Evolutionary conservation across 2,329 filamentous ascomycete species (phyloP).

Genomic region (Botrytis galanthina): DNA sequence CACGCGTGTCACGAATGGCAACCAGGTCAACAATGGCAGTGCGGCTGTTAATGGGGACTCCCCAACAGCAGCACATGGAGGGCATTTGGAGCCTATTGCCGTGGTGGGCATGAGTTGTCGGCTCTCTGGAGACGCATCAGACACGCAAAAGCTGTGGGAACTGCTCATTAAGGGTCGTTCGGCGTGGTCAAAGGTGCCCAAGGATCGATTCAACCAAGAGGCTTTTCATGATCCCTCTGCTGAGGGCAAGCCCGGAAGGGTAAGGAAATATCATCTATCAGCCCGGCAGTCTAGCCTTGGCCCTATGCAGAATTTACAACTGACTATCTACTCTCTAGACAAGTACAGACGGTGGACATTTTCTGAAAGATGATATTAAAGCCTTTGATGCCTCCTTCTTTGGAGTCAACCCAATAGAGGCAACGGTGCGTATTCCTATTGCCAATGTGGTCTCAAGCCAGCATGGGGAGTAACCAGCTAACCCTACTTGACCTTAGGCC

Average conservation of each 20-base stretch:
- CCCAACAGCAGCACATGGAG: background rate
- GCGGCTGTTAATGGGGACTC: background rate
- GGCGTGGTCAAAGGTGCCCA: constrained; percentile 12
- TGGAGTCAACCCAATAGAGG: constrained; percentile 22
- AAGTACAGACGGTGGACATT: constrained; percentile 22
- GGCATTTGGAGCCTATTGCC: background rate
- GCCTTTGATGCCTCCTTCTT: constrained; percentile 28
- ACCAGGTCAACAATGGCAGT: background rate
- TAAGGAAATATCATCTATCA: background rate
- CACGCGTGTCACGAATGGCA: background rate
- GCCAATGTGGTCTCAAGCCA: too few species aligned
- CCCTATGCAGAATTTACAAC: too few species aligned
- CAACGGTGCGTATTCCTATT: background rate
- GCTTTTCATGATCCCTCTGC: constrained; percentile 19
- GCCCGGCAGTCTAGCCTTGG: too few species aligned
- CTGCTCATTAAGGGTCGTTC: constrained; percentile 19
- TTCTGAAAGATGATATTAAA: constrained; percentile 24
- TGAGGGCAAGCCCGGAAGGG: background rate
- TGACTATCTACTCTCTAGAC: too few species aligned
- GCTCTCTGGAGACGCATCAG: constrained; percentile 33
- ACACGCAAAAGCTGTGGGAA: constrained; percentile 12
- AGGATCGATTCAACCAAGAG: constrained; percentile 23
- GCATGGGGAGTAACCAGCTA: too few species aligned
- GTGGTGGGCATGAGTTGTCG: constrained; percentile 32
- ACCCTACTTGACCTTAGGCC: too few species aligned